A percentile compares a stretch with the other conserved stretches of the same genome.
These are phyloP conservation scores for Metahyphopichia silvanorum DNA, from an alignment of 805 yeast species.

Conservation along the genomic window DNA sequence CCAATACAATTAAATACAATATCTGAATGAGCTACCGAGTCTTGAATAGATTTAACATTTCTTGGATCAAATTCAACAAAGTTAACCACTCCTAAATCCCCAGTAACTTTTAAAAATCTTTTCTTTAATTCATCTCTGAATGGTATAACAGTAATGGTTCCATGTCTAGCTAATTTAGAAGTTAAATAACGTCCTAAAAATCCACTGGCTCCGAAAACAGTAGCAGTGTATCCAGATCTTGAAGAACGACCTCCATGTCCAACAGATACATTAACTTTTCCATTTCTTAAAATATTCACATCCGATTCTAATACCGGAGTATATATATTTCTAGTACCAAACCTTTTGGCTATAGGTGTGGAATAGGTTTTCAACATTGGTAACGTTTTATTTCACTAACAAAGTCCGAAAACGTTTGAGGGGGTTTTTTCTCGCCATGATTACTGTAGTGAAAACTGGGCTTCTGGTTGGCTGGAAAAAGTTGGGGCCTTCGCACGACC, in stretches of 20 bases:
- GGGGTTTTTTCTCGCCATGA: too few relatives aligned
- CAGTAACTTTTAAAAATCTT: conserved; percentile 76
- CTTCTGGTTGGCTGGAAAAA: conserved; percentile 29
- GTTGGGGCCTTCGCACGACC: too few relatives aligned
- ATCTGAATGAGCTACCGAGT: conserved; percentile 75
- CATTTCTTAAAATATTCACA: conserved; percentile 67
- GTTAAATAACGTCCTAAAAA: conserved; percentile 71
- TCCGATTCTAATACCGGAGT: conserved; percentile 50
- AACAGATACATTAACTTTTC: conserved; percentile 66
- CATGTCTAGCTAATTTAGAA: conserved; percentile 76
- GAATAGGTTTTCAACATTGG: conserved; percentile 24
- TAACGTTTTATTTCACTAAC: too few relatives aligned
- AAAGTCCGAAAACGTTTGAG: too few relatives aligned
- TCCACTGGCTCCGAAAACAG: conserved; percentile 83
- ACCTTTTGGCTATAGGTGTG: conserved; percentile 11
- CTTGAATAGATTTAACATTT: conserved; percentile 71
- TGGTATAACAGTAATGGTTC: conserved; percentile 76
- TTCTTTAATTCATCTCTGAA: conserved; percentile 75
- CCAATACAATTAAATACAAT: conserved; percentile 81
- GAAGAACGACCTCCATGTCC: conserved; percentile 85
- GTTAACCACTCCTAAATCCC: conserved; percentile 86
- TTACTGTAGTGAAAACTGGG: conserved; percentile 12
- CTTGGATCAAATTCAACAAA: conserved; percentile 80
- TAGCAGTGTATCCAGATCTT: conserved; percentile 83
- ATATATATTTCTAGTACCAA: conserved; percentile 29